Base-by-base conservation (phyloP, 768 basidiomycete genomes). In the Tylopilus rubrobrunneus region DNA sequence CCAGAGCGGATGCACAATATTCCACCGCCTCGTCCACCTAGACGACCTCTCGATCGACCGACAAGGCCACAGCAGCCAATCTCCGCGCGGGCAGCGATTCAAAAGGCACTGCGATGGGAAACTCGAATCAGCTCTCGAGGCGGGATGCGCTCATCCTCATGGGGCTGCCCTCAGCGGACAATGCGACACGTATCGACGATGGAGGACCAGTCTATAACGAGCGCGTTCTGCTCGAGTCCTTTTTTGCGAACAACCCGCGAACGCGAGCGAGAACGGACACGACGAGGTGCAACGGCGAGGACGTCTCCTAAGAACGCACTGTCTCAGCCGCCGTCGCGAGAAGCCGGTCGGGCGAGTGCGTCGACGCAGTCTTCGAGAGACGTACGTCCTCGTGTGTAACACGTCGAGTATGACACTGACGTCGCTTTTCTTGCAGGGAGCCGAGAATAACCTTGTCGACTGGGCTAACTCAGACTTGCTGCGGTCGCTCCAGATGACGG, bases 391-490 rank as follows among this genome's bases (percentile, higher is more conserved):
- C 15, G 7, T 17, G 7, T 17, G 7, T 39, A 7, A n/a, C 37
- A 0, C n/a, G 6, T 5, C 6, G 5, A 17, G 36, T 17, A 6
- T 17, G 40, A 25, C 2, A 33, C 27, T 45, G 46, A 58, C 36
- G 11, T n/a, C n/a, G 1, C 5, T 12, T 3, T 37, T 4, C n/a
- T 15, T 25, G 40, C 33, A 56, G 52, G 46, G 65, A 29, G 66
- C 75, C 7, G 85, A 89, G 47, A 67, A 69, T 3, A 70, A 65
- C n/a, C 76, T 94, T 21, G 76, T 98, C 28, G 82, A 85, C 33
- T 98, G 95, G 95, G 88, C 92, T 21, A 99, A 99, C 71, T 74
- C 79, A 5, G 85, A 88, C 62, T 77, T 99, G 1, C 91, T 95
- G 1, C 60, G 74, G 8, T 68, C 76, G 3, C 73, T 84, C 9